Evolutionary conservation across 495 filamentous ascomycete genomes (phyloP).

Genomic region (Podospora tetraspora): DNA sequence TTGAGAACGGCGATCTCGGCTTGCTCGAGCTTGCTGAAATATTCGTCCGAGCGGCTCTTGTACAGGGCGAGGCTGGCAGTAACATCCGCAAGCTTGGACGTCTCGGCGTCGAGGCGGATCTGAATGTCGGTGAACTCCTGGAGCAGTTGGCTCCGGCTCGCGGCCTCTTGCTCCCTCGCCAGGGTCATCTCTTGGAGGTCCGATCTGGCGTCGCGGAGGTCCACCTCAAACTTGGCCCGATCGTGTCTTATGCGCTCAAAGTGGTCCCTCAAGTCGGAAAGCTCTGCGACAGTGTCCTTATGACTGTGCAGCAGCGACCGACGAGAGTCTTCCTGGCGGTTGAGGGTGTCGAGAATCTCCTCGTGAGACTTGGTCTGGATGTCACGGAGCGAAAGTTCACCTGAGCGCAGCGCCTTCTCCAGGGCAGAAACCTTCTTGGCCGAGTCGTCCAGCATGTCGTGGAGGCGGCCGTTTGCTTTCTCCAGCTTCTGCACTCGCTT

Average conservation of each 20-base stretch:
- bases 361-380: slow-evolving; percentile 92
- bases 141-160: slow-evolving; percentile 78
- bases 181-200: slow-evolving; percentile 75
- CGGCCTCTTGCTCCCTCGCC: slow-evolving; percentile 75
- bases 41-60: slow-evolving; percentile 91
- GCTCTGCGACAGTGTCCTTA: slow-evolving; percentile 77
- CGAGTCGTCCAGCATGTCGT: slow-evolving; percentile 94
- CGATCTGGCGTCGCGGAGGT: slow-evolving; percentile 75
- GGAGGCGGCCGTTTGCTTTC: slow-evolving; percentile 83
- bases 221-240: slow-evolving; percentile 75
- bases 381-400: slow-evolving; percentile 86
- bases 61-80: slow-evolving; percentile 80
- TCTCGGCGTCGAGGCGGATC: slow-evolving; percentile 85
- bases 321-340: slow-evolving; percentile 86
- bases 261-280: slow-evolving; percentile 76
- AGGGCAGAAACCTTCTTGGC: slow-evolving; percentile 86
- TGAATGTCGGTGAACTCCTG: slow-evolving; percentile 93
- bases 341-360: slow-evolving; percentile 89
- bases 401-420: slow-evolving; percentile 79
- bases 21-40: slow-evolving; percentile 95
- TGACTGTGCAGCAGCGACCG: slow-evolving; percentile 75
- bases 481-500: slow-evolving; percentile 87
- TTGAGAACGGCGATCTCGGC: slow-evolving; percentile 94
- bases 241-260: slow-evolving; percentile 80
- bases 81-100: slow-evolving; percentile 77